Evolutionary conservation across 306 rosid genomes (phyloP), one percentile per base, ranked within the genome.

Genomic region (Carpinus fangiana): DNA sequence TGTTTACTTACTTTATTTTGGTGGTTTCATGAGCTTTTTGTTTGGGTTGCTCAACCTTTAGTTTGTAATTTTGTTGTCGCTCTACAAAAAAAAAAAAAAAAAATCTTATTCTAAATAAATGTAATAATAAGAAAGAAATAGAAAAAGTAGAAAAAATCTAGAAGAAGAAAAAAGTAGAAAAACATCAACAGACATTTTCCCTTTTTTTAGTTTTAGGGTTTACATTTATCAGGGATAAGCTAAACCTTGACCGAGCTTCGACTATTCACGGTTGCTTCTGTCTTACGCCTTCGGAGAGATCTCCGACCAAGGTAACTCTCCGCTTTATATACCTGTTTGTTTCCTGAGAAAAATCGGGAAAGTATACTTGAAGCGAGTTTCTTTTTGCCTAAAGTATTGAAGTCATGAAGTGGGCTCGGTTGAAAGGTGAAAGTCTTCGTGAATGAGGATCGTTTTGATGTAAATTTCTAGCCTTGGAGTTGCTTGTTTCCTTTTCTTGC

Each of bases 121-220:
- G 51, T 7, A 47, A 47, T 47, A 47, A 47, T 47, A 47, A 47
- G 51, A 8, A 8, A 11, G 7, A 55, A 55, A 18, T 1, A 4
- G 26, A 7, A 55, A 55, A 55, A 31, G 34, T 31, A 31, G 34
- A 16, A 4, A 52, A 52, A 52, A 51, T 11, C 14, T 31, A 31
- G 34, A 50, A 50, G 9, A 51, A 51, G 9, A 12, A 16, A 7
- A n/a, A 14, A 57, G 48, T 16, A 36, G 18, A 66, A 34, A 43
- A 36, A 10, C 12, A 41, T 8, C 8, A 3, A 0, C 13, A 13
- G 17, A 28, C 8, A 28, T 18, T 28, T 16, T 11, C 4, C 17
- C 38, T 45, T n/a, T 69, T 7, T 69, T 7, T 26, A 5, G 31
- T 23, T 50, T 62, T 76, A 48, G 61, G 80, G 73, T 66, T 76